phyloP scores from a whole-genome alignment of 2,329 filamentous ascomycete species.

The Gremmenia infestans region DNA sequence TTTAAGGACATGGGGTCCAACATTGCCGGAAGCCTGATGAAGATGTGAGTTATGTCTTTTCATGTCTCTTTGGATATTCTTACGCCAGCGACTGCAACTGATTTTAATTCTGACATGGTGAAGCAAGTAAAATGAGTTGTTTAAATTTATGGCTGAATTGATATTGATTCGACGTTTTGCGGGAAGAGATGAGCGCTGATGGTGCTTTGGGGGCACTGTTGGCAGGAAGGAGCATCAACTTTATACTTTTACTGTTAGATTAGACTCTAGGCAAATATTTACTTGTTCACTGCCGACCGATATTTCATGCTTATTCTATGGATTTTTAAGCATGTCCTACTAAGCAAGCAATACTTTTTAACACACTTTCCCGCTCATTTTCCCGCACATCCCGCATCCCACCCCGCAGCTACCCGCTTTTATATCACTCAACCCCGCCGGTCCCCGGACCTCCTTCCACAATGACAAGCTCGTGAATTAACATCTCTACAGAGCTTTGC shows the following conservation, averaged over 20 bases:
- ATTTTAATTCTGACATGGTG: slow-evolving; percentile 20
- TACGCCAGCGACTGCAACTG: slow-evolving; percentile 21
- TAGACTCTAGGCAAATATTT: slow-evolving; percentile 2
- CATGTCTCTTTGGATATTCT: slow-evolving; percentile 3
- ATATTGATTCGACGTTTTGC: slow-evolving; percentile 1
- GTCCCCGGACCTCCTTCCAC: slow-evolving; percentile 8
- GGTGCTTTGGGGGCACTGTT: slow-evolving; percentile 3
- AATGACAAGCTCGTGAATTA: not conserved
- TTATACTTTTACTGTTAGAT: slow-evolving; percentile 8
- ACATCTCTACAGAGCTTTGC: not conserved
- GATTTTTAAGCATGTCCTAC: slow-evolving; percentile 1
- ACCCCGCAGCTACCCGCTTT: slow-evolving; percentile 3
- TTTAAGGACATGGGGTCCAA: slow-evolving; percentile 23
- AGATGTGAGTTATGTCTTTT: slow-evolving; percentile 12
- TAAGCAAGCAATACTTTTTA: not conserved
- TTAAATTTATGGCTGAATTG: not conserved
- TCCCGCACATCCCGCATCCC: slow-evolving; percentile 11
- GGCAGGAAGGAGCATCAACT: slow-evolving; percentile 2
- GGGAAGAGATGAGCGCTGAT: slow-evolving; percentile 4
- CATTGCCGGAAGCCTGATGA: slow-evolving; percentile 20
- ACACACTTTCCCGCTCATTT: slow-evolving; percentile 7
- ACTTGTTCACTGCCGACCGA: not conserved
- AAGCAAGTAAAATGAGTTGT: slow-evolving; percentile 1
- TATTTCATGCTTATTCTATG: not conserved
- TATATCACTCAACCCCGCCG: slow-evolving; percentile 12